These are phyloP conservation scores for Candida sp. DNA, from an alignment of 1,139 yeast species.

Conservation along the genomic window DNA sequence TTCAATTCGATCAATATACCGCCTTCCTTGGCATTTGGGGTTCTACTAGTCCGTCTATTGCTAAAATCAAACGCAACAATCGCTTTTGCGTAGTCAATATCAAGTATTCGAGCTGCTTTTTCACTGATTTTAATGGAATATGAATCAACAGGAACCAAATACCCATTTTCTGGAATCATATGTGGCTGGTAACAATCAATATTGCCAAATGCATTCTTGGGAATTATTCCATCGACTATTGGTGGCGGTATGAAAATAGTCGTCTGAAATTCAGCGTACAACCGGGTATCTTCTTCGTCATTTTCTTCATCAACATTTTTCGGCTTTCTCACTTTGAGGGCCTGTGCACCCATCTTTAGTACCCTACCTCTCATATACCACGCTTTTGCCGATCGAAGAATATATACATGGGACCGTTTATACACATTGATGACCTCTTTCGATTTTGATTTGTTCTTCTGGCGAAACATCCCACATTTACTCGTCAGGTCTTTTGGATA, in stretches of 20 bases:
- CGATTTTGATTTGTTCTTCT: slow-evolving; percentile 25
- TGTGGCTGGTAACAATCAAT: slow-evolving; percentile 71
- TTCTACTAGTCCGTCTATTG: slow-evolving; percentile 14
- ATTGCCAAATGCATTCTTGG: slow-evolving; percentile 78
- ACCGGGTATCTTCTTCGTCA: slow-evolving; percentile 47
- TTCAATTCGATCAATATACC: slow-evolving; percentile 76
- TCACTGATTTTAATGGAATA: slow-evolving; percentile 48
- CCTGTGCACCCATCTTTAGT: slow-evolving; percentile 66
- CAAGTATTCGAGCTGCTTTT: slow-evolving; percentile 67
- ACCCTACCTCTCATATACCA: slow-evolving; percentile 87
- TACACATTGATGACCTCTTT: slow-evolving; percentile 55
- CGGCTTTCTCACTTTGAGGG: slow-evolving; percentile 44
- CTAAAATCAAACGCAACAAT: slow-evolving; percentile 81
- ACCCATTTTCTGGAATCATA: slow-evolving; percentile 85
- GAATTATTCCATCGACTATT: slow-evolving; percentile 58
- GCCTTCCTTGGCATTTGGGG: slow-evolving; percentile 62
- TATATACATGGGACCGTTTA: slow-evolving; percentile 60
- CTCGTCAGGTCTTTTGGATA: slow-evolving; percentile 56
- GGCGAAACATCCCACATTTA: slow-evolving; percentile 66
- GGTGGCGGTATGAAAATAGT: slow-evolving; percentile 66
- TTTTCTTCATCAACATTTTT: slow-evolving; percentile 22
- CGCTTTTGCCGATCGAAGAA: slow-evolving; percentile 68
- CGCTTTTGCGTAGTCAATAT: slow-evolving; percentile 82
- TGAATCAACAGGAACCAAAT: slow-evolving; percentile 37
- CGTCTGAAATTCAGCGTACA: slow-evolving; percentile 80